Base-by-base conservation (phyloP, 306 rosid species). In the Dryas alaskensis region DNA sequence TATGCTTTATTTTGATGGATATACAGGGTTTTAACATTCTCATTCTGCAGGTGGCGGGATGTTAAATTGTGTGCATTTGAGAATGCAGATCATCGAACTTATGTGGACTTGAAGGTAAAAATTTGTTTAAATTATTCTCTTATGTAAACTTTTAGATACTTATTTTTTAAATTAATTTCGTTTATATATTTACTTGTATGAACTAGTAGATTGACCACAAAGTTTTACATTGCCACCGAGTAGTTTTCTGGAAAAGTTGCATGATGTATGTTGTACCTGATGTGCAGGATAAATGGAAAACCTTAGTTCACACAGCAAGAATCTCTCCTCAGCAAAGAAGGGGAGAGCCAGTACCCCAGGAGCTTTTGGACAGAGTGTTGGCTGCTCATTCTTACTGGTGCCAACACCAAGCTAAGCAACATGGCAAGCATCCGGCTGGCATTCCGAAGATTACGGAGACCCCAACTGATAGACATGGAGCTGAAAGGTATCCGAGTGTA, bases 301-400 rank as follows among this genome's bases (percentile, higher is more conserved):
- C 98, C 16, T 76, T 91, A 83, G 98, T 94, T 50, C 98, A 94
- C 83, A 94, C 97, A 3, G 97, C 98, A 13, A 85, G 72, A 81
- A 94, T 91, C 31, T 79, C 91, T 4, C 98, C 97, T 16, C 97
- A 91, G 78, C 97, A 94, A 74, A 87, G 98, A 82, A 87, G 98
- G 83, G 98, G 98, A 17, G 92, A 91, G 81, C 92, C 96, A 48
- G 96, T 94, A 0, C 97, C 98, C 1, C 96, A 94, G 78, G 92
- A 85, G 76, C 90, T 94, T 17, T 76, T 94, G 86, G 83, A 94
- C 83, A 81, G 97, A 72, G 97, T 91, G 42, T 83, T 91, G 87
- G 89, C 88, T 51, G 92, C 96, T 0, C 98, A 94, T 84, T 88
- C 92, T 45, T 87, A 78, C 75, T 94, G 97, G 98, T 83, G 89